Percentiles rank a stretch among this genome's conserved stretches.
These are phyloP conservation scores for Xylariaceae sp. DNA, from an alignment of 2,329 filamentous ascomycete genomes.

Conservation along the genomic window DNA sequence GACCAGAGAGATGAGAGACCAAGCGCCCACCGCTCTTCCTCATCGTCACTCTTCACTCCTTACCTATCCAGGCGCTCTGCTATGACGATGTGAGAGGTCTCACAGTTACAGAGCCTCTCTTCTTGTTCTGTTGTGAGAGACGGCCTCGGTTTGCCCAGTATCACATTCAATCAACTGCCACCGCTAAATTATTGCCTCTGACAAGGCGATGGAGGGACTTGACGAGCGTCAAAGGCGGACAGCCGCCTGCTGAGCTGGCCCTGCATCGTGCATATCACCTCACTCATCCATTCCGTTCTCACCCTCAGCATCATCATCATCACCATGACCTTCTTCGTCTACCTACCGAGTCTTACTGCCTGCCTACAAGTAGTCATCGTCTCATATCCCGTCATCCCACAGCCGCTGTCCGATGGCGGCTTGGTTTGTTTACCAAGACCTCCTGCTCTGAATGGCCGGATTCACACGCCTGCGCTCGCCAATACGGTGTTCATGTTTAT, in stretches of 20 bases:
- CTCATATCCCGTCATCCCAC: conserved; percentile 6
- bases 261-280: conserved; percentile 27
- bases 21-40: conserved; percentile 13
- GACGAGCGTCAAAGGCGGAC: conserved; percentile 14
- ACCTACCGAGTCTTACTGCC: neutral
- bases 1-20: neutral
- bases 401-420: conserved; percentile 5
- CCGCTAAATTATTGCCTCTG: conserved; percentile 11
- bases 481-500: conserved; percentile 2
- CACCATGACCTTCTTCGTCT: neutral
- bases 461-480: conserved; percentile 2
- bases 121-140: neutral
- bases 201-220: conserved; percentile 4
- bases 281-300: conserved; percentile 11
- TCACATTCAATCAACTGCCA: conserved; percentile 11
- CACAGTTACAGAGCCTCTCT: neutral
- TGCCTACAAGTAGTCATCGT: neutral
- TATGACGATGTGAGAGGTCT: neutral
- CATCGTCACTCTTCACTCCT: neutral
- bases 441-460: conserved; percentile 1
- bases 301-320: neutral
- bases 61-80: neutral
- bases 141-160: neutral
- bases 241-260: conserved; percentile 24
- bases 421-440: neutral